These are phyloP conservation scores for Cucurbita moschata DNA, from an alignment of 306 rosid species.

Conservation along the genomic window DNA sequence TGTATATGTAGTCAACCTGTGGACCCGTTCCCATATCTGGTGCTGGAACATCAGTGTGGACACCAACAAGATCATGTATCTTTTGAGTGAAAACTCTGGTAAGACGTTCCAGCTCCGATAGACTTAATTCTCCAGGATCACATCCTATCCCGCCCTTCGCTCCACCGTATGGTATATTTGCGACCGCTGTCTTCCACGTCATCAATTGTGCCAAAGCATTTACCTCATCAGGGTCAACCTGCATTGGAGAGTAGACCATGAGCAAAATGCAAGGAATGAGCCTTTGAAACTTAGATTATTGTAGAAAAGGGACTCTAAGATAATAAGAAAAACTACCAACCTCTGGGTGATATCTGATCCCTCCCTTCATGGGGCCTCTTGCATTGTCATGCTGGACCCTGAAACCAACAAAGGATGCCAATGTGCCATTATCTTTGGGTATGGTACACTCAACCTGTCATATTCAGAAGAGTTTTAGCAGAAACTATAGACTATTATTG, in stretches of 20 bases:
- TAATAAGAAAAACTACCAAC: slow-evolving; percentile 13
- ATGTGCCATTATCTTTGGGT: slow-evolving; percentile 75
- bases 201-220: slow-evolving; percentile 91
- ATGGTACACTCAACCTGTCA: slow-evolving; percentile 89
- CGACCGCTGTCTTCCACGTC: slow-evolving; percentile 99
- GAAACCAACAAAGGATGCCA: slow-evolving; percentile 85
- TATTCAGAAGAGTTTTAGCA: neutral
- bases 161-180: slow-evolving; percentile 91
- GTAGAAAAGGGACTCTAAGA: neutral
- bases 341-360: slow-evolving; percentile 99
- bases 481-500: no score
- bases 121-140: slow-evolving; percentile 48
- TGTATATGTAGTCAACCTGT: slow-evolving; percentile 33
- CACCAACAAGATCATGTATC: slow-evolving; percentile 79
- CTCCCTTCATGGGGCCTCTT: slow-evolving; percentile 99
- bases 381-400: slow-evolving; percentile 95
- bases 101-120: slow-evolving; percentile 73
- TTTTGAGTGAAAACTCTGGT: slow-evolving; percentile 94
- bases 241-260: neutral
- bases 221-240: slow-evolving; percentile 99
- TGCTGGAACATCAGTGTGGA: slow-evolving; percentile 83
- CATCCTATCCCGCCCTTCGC: slow-evolving; percentile 98
- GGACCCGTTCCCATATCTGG: slow-evolving; percentile 99
- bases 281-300: neutral
- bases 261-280: neutral